A percentile compares a stretch with the other conserved stretches of the same genome.
Evolutionary conservation across 768 basidiomycete species (phyloP).

Genomic region (Pilatotrama ljubarskyi): DNA sequence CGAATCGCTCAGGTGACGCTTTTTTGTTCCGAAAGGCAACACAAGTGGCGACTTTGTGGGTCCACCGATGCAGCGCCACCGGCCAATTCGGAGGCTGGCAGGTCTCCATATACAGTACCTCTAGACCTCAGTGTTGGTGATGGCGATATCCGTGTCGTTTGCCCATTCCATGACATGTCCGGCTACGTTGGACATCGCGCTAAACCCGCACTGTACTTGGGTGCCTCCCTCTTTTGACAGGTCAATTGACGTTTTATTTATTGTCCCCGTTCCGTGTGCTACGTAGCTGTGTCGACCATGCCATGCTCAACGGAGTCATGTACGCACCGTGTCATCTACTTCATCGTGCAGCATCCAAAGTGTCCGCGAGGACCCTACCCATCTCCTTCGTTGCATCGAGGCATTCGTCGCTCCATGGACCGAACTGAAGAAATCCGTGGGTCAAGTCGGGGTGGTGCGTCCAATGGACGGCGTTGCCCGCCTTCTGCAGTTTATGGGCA

Average conservation of each 20-base stretch:
- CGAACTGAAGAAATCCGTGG: slow-evolving; percentile 19
- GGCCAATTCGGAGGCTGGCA: no score
- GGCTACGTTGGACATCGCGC: no score
- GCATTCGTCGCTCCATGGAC: slow-evolving; percentile 16
- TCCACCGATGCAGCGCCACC: neutral
- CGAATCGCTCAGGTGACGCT: slow-evolving; percentile 62
- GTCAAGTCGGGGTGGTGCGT: slow-evolving; percentile 12
- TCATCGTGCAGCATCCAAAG: neutral
- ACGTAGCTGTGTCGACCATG: no score
- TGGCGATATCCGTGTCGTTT: neutral
- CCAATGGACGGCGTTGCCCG: slow-evolving; percentile 10
- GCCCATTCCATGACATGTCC: no score
- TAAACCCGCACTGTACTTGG: no score
- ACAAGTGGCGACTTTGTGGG: neutral
- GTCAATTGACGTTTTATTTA: no score
- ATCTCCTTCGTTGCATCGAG: slow-evolving; percentile 2
- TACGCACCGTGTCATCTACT: neutral
- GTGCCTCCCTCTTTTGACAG: no score
- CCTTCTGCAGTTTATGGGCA: slow-evolving; percentile 12
- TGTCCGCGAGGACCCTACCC: neutral
- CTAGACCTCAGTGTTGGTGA: no score
- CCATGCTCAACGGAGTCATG: neutral
- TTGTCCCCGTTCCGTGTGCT: no score
- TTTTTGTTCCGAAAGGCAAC: slow-evolving; percentile 30
- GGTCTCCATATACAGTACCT: no score